Evolutionary conservation across 108 stramenopile genomes (phyloP).

Genomic region (Nitzschia putrida): DNA sequence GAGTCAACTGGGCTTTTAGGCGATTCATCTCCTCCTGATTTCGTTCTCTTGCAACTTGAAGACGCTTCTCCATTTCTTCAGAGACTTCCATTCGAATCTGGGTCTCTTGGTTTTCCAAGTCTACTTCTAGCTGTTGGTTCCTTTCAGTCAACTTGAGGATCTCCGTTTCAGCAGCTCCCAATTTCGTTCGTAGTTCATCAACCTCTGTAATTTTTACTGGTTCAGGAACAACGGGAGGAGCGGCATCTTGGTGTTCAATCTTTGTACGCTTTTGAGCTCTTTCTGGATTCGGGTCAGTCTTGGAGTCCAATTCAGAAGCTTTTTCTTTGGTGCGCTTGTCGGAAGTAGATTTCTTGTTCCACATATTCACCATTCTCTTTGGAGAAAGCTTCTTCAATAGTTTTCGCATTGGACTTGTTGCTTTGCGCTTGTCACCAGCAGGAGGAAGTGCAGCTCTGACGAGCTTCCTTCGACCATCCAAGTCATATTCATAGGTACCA

Average conservation of each 20-base stretch:
- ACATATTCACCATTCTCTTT: constrained; percentile 14
- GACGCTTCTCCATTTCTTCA: constrained; percentile 70
- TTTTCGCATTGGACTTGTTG: constrained; percentile 2
- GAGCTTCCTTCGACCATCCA: constrained; percentile 39
- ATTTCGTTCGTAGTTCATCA: constrained; percentile 14
- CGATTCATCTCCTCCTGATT: constrained; percentile 60
- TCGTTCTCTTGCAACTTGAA: constrained; percentile 56
- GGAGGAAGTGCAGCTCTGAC: background rate
- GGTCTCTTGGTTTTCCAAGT: constrained; percentile 57
- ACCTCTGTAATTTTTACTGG: constrained; percentile 15
- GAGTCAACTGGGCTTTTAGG: constrained; percentile 36
- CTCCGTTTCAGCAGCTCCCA: constrained; percentile 27
- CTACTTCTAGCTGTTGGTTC: constrained; percentile 44
- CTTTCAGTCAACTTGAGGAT: constrained; percentile 42
- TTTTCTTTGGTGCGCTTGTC: too few species aligned
- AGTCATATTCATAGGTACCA: constrained; percentile 25
- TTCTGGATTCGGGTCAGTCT: background rate
- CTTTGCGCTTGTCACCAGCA: background rate
- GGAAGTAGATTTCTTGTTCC: too few species aligned
- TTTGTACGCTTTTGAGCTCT: background rate
- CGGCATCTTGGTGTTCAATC: too few species aligned
- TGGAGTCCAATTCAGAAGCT: background rate
- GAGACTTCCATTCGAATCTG: constrained; percentile 77
- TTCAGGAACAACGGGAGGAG: background rate
- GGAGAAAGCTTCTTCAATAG: constrained; percentile 39